These are phyloP conservation scores for Setaria viridis DNA, from an alignment of 202 grass and related monocot species.

Conservation along the genomic window DNA sequence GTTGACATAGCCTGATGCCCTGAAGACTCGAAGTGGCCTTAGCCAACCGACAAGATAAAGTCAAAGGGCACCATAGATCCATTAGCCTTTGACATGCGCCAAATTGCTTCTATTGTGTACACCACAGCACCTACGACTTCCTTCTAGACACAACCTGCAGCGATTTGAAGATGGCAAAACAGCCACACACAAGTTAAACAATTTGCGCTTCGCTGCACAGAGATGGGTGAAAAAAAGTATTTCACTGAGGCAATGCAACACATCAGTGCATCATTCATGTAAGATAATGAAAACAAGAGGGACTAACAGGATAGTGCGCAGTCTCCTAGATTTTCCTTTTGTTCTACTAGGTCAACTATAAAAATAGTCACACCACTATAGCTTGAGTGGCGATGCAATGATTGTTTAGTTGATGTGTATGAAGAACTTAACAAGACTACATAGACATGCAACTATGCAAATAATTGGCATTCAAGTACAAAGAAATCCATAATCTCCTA, in stretches of 20 bases:
- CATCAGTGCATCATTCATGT: slow-evolving; percentile 30
- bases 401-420: slow-evolving; percentile 56
- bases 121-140: slow-evolving; percentile 26
- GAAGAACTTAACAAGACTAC: slow-evolving; percentile 9
- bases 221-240: slow-evolving; percentile 3
- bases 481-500: neutral
- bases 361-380: slow-evolving; percentile 76
- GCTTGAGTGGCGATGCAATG: slow-evolving; percentile 56
- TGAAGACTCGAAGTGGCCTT: slow-evolving; percentile 53
- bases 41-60: slow-evolving; percentile 85
- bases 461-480: neutral
- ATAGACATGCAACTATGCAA: slow-evolving; percentile 16
- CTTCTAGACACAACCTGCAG: slow-evolving; percentile 35
- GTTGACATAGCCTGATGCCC: slow-evolving; percentile 48
- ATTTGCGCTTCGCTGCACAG: neutral
- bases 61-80: slow-evolving; percentile 61
- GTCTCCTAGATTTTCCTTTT: slow-evolving; percentile 58
- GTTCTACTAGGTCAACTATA: slow-evolving; percentile 73
- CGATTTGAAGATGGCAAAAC: slow-evolving; percentile 17
- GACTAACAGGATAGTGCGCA: slow-evolving; percentile 38
- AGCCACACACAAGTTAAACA: slow-evolving; percentile 28
- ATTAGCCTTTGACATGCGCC: slow-evolving; percentile 33
- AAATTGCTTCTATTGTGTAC: slow-evolving; percentile 39
- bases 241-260: slow-evolving; percentile 31
- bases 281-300: slow-evolving; percentile 51